Evolutionary conservation across 208 protist species (phyloP), one percentile per base, ranked within the genome.

Genomic region (Wallacemonas sp.): DNA sequence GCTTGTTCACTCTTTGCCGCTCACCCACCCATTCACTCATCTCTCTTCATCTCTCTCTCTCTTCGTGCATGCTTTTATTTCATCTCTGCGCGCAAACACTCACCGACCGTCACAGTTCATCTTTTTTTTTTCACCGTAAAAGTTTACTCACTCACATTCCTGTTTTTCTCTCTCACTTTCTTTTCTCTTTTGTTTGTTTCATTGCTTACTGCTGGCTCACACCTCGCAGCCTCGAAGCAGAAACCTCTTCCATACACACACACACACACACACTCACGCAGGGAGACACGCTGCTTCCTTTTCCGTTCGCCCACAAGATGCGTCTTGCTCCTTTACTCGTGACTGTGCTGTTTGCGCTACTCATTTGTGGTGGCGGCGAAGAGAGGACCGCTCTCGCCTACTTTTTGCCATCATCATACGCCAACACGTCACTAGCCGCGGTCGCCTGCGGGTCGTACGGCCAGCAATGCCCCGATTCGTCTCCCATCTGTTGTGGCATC

Each of bases 401-500:
- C 24, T 47, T 23, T 47, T 21, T 34, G 16, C 30, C 24, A 2
- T 29, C 56, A 19, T 47, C 24, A 16, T 4, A 19, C 16, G 5
- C 36, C 17, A 27, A 27, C 14, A 48, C 3, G 16, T 11, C 56
- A 33, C 24, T 62, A 23, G 24, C 34, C 1, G 41, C 41, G 5
- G 43, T 70, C 4, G 17, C 36, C 11, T 70, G 65, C 36, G 65
- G 52, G 16, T 0, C 46, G 11, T 60, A 23, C 39, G 36, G 32
- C 5, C 48, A 61, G 19, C 12, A 66, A 46, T 86, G 80, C 47
- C 80, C 80, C 17, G 23, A 29, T 38, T 23, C 56, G 14, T 55
- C 72, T 12, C 80, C 80, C 27, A 79, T 86, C 23, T 86, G 80
- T 60, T 86, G 80, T 41, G 80, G 80, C 21, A 21, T 36, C 2